These are phyloP conservation scores for Fomitopsis serialis DNA, from an alignment of 768 basidiomycete species.

Conservation along the genomic window DNA sequence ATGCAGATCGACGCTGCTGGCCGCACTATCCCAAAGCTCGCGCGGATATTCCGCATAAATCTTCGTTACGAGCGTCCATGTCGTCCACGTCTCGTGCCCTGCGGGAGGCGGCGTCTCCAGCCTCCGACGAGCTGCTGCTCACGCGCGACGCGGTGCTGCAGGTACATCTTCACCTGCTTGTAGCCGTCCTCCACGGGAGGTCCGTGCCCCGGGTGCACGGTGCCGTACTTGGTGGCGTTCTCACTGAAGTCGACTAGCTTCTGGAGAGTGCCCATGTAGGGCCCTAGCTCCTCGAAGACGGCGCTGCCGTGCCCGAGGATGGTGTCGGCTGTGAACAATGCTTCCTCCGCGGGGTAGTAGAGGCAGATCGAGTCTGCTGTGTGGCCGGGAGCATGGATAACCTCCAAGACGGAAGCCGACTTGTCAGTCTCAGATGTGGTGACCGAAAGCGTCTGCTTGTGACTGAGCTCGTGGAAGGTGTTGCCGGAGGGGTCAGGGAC, in stretches of 20 bases:
- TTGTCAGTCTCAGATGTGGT: conserved; percentile 13
- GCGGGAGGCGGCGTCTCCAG: conserved; percentile 33
- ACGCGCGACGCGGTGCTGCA: conserved; percentile 73
- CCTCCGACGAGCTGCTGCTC: conserved; percentile 64
- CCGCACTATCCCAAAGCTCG: conserved; percentile 66
- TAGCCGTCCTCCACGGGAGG: conserved; percentile 64
- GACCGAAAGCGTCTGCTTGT: conserved; percentile 46
- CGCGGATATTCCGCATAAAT: conserved; percentile 74
- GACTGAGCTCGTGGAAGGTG: conserved; percentile 52
- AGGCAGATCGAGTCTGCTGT: conserved; percentile 83
- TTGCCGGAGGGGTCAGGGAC: conserved; percentile 34
- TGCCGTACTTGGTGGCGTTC: conserved; percentile 36
- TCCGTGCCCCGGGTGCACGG: conserved; percentile 88
- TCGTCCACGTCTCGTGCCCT: conserved; percentile 44
- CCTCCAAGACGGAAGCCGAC: conserved; percentile 38
- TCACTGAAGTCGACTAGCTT: conserved; percentile 38
- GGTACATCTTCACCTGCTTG: conserved; percentile 62
- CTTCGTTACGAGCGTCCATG: conserved; percentile 55
- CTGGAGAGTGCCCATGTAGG: conserved; percentile 63
- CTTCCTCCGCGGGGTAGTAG: conserved; percentile 59
- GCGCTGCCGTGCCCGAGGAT: conserved; percentile 88
- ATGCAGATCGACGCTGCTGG: conserved; percentile 64
- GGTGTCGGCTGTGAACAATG: conserved; percentile 87
- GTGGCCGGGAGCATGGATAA: conserved; percentile 88
- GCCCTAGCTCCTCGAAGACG: conserved; percentile 77